phyloP scores from a whole-genome alignment of 2,329 filamentous ascomycete species.

The Neoarthrinium moseri region DNA sequence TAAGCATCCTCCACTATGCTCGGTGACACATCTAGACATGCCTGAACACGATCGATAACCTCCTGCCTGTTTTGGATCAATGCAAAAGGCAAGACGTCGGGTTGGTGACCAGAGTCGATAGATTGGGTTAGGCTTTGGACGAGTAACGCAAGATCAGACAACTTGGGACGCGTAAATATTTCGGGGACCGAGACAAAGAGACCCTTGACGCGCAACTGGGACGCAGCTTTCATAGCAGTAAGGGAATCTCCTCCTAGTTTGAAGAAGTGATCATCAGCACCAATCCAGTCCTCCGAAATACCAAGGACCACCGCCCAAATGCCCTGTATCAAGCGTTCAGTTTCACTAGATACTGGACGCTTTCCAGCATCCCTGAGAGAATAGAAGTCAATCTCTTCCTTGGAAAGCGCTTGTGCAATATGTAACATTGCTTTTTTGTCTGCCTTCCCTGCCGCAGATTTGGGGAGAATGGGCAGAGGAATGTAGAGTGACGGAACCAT shows the following conservation, averaged over 20 bases:
- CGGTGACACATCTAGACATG: background rate
- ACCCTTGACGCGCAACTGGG: constrained; percentile 18
- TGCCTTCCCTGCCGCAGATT: constrained; percentile 4
- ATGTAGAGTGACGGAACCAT: constrained; percentile 10
- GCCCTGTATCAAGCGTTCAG: background rate
- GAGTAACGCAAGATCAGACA: background rate
- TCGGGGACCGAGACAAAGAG: constrained; percentile 6
- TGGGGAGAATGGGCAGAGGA: constrained; percentile 5
- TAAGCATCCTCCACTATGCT: background rate
- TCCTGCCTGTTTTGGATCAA: background rate
- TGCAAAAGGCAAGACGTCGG: background rate
- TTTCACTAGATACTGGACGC: background rate
- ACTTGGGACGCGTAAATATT: constrained; percentile 10
- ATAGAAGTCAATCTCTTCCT: constrained; percentile 2
- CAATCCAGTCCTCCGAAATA: background rate
- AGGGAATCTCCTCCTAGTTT: constrained; percentile 13
- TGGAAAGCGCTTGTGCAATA: background rate
- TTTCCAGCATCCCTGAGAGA: constrained; percentile 1
- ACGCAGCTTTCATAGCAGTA: constrained; percentile 16
- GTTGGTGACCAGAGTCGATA: background rate
- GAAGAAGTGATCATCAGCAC: constrained; percentile 10
- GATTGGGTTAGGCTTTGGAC: background rate
- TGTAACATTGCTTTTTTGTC: constrained; percentile 3
- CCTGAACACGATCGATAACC: background rate
- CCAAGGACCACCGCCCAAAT: constrained; percentile 10